A percentile compares a stretch with the other conserved stretches of the same genome.
Evolutionary conservation across 2,329 filamentous ascomycete species (phyloP).

Genomic region (Fusarium pseudograminearum): DNA sequence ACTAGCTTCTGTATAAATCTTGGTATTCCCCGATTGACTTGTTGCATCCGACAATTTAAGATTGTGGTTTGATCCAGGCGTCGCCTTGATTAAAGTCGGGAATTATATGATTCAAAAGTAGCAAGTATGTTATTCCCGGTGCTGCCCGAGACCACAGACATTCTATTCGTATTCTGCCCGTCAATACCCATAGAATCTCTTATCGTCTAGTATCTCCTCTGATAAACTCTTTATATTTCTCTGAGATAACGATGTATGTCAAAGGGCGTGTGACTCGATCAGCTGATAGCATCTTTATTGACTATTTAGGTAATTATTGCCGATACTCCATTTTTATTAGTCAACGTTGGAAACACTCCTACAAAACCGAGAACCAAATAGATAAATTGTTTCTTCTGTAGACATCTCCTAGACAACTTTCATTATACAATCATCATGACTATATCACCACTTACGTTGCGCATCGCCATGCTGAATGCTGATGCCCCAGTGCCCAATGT

Average conservation of each 20-base stretch:
- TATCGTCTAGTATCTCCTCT: neutral
- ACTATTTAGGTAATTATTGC: neutral
- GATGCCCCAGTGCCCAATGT: slow-evolving; percentile 3
- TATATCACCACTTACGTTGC: neutral
- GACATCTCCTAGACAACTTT: neutral
- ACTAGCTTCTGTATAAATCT: neutral
- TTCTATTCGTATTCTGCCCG: too few relatives aligned
- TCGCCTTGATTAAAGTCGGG: neutral
- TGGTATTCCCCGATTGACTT: neutral
- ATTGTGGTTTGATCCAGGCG: neutral
- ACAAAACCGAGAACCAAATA: neutral
- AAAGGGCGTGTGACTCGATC: neutral
- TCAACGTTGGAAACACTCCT: neutral
- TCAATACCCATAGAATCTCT: neutral
- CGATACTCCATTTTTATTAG: neutral
- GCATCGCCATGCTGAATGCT: slow-evolving; percentile 4
- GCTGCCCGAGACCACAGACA: neutral
- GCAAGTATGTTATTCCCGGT: neutral
- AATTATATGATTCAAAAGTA: neutral
- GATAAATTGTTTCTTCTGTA: neutral
- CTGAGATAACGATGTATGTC: neutral
- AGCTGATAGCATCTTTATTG: neutral
- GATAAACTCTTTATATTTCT: neutral
- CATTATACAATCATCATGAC: neutral
- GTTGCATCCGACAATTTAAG: neutral